These are phyloP conservation scores for Trametes versicolor DNA, from an alignment of 1,284 basidiomycete species.

Conservation along the genomic window DNA sequence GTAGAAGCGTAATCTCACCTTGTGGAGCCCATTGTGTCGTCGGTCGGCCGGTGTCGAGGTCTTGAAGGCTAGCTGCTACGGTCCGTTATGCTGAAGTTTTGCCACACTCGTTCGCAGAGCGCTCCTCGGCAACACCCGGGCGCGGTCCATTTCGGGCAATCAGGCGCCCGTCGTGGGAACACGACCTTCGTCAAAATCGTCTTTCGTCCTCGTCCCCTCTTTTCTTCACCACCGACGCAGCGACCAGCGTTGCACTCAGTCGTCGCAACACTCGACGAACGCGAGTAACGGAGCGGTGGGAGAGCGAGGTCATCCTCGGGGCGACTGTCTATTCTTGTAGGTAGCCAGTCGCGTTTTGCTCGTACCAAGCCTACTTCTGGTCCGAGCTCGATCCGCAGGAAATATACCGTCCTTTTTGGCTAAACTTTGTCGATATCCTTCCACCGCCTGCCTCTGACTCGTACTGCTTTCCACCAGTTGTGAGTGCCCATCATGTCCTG, in stretches of 20 bases:
- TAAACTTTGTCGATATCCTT: neutral
- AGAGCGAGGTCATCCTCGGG: constrained; percentile 42
- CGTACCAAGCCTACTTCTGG: constrained; percentile 32
- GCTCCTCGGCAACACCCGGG: constrained; percentile 25
- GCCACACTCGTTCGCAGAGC: constrained; percentile 12
- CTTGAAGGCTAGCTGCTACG: constrained; percentile 35
- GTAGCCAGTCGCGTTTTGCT: constrained; percentile 40
- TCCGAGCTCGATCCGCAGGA: constrained; percentile 40
- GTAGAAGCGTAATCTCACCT: constrained; percentile 60
- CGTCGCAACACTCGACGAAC: constrained; percentile 45
- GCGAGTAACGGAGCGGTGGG: constrained; percentile 60
- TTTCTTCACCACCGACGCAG: constrained; percentile 51
- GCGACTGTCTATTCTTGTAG: constrained; percentile 33
- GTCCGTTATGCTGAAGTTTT: constrained; percentile 22
- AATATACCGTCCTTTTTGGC: constrained; percentile 35
- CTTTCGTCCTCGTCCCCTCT: constrained; percentile 5
- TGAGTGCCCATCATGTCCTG: constrained; percentile 29
- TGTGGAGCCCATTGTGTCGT: constrained; percentile 76
- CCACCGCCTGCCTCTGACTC: constrained; percentile 14
- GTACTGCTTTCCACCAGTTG: neutral
- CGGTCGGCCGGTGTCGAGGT: constrained; percentile 46
- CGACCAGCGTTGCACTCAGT: constrained; percentile 52
- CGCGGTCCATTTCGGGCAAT: constrained; percentile 3
- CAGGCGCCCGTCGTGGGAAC: constrained; percentile 31
- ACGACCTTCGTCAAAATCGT: neutral